Conservation (phyloP, 495 filamentous ascomycete genomes). For the Trypethelium eluteriae region DNA sequence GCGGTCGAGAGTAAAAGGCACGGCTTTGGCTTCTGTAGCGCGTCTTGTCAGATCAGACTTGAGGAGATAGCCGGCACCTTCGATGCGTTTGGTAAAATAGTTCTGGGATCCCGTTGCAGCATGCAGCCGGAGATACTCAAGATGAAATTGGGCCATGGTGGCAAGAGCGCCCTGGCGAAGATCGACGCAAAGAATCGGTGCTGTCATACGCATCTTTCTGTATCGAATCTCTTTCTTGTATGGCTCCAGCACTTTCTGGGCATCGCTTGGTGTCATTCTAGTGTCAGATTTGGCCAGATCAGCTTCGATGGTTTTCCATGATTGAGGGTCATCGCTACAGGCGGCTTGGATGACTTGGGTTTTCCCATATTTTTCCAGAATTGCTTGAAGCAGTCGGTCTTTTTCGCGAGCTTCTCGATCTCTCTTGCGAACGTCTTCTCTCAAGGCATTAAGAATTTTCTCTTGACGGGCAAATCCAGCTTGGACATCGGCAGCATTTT, state of each 20-base stretch:
- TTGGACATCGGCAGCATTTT: background rate
- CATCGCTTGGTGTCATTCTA: background rate
- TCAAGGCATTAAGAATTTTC: background rate
- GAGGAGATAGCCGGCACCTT: background rate
- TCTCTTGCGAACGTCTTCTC: background rate
- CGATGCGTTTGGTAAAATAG: background rate
- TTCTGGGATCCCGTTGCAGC: background rate
- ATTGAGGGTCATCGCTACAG: background rate
- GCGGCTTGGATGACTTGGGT: background rate
- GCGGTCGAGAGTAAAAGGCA: background rate
- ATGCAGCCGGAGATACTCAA: background rate
- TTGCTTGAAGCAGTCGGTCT: background rate
- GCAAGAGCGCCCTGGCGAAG: background rate
- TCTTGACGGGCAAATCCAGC: background rate
- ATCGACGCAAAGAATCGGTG: background rate
- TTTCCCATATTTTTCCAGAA: background rate
- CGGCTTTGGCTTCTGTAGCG: background rate
- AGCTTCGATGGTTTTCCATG: background rate
- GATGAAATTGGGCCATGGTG: constrained; percentile 1
- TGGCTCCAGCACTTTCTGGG: constrained; percentile 3
- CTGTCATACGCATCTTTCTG: background rate
- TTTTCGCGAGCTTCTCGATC: background rate
- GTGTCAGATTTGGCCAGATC: background rate
- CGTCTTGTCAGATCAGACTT: background rate
- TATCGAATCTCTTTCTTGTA: background rate